phyloP scores from a whole-genome alignment of 306 rosid genomes.

The Glycine soja region DNA sequence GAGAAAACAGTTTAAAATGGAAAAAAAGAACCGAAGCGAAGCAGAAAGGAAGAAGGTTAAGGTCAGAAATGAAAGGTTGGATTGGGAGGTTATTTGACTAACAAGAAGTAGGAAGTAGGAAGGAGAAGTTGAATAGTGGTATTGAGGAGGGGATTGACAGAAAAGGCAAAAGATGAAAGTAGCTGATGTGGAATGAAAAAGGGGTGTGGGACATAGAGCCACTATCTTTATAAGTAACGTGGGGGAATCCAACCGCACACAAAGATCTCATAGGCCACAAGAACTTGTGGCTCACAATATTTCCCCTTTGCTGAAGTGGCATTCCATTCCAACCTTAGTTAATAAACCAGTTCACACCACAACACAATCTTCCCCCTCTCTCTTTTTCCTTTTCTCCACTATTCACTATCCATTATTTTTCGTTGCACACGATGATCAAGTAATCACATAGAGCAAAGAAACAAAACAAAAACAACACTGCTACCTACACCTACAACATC shows the following conservation, averaged over 20 bases:
- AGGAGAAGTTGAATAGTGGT: not conserved
- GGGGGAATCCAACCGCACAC: conserved; percentile 77
- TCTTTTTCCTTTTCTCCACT: conserved; percentile 9
- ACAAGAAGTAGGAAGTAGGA: not conserved
- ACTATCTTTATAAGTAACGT: conserved; percentile 65
- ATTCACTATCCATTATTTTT: conserved; percentile 29
- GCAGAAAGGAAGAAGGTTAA: too few species aligned
- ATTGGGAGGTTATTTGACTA: not conserved
- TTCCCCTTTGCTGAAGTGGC: conserved; percentile 67
- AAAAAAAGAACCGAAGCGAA: too few species aligned
- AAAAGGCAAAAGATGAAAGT: conserved; percentile 14
- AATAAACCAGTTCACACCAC: conserved; percentile 41
- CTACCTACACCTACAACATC: not conserved
- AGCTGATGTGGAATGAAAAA: conserved; percentile 59
- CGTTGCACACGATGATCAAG: conserved; percentile 22
- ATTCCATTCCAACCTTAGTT: conserved; percentile 42
- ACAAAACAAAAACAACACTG: conserved; percentile 16
- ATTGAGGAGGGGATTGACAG: conserved; percentile 14
- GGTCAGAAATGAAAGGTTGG: not conserved
- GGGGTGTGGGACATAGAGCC: conserved; percentile 54
- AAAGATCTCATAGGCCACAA: conserved; percentile 78
- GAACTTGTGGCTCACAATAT: conserved; percentile 86
- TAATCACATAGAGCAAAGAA: conserved; percentile 19
- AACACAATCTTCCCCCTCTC: not conserved
- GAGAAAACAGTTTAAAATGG: too few species aligned